A percentile compares a stretch with the other conserved stretches of the same genome.
phyloP scores from a whole-genome alignment of 2,329 filamentous ascomycete genomes.

The Coniochaeta ligniaria region DNA sequence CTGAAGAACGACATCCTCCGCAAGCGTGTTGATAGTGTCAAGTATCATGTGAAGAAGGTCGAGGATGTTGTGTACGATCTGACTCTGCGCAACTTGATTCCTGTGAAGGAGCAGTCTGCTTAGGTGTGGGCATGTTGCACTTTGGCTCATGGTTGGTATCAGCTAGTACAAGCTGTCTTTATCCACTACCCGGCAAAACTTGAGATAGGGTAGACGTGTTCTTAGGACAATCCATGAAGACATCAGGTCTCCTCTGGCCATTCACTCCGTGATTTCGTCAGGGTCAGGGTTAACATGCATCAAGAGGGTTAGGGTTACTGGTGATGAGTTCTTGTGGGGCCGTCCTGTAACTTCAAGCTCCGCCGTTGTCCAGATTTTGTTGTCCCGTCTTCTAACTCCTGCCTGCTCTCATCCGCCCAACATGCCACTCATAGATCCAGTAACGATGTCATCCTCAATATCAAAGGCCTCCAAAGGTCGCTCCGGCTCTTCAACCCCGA shows the following conservation, averaged over 20 bases:
- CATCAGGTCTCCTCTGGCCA: not conserved
- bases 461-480: slow-evolving; percentile 4
- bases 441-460: slow-evolving; percentile 1
- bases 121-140: not conserved
- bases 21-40: slow-evolving; percentile 84
- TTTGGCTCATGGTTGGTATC: not conserved
- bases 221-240: not conserved
- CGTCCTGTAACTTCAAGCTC: not conserved
- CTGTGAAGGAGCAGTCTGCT: slow-evolving; percentile 24
- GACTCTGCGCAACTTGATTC: slow-evolving; percentile 74
- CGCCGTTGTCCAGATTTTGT: not conserved
- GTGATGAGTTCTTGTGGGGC: not conserved
- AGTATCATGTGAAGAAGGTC: slow-evolving; percentile 96
- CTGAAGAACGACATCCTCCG: slow-evolving; percentile 91
- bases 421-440: not conserved
- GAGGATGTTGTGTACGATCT: slow-evolving; percentile 98
- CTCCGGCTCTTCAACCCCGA: not conserved
- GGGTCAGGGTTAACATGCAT: no score
- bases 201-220: not conserved
- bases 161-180: not conserved
- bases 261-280: not conserved
- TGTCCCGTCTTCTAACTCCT: not conserved
- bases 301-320: not conserved
- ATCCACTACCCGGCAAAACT: not conserved
- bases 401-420: not conserved